Evolutionary conservation across 768 basidiomycete species (phyloP).

Genomic region (Panus rudis): DNA sequence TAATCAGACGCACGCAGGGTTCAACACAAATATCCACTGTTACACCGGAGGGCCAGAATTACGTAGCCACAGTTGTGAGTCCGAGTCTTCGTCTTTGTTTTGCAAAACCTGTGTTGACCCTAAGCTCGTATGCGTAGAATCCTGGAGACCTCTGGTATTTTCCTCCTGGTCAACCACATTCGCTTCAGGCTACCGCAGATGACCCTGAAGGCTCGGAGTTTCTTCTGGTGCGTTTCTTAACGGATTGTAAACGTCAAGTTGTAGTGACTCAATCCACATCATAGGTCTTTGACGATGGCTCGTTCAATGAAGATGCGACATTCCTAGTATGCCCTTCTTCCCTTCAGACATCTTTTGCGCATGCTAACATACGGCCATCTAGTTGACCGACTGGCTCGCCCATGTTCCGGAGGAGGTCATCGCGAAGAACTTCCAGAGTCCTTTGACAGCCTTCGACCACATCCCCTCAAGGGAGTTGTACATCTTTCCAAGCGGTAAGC

Average conservation of each 20-base stretch:
- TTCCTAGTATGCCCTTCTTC: constrained; percentile 23
- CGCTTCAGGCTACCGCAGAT: constrained; percentile 27
- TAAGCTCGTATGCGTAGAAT: constrained; percentile 8
- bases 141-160: constrained; percentile 30
- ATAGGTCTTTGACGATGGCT: constrained; percentile 34
- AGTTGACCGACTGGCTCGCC: constrained; percentile 27
- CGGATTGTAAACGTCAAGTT: too few species aligned
- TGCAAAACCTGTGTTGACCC: too few species aligned
- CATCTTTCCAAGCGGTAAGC: constrained; percentile 24
- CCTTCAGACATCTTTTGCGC: constrained; percentile 5
- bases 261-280: background rate
- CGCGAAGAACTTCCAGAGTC: constrained; percentile 28
- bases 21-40: constrained; percentile 17
- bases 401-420: constrained; percentile 31
- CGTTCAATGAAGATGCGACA: constrained; percentile 27
- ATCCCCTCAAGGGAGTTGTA: constrained; percentile 23
- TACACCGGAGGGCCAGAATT: constrained; percentile 20
- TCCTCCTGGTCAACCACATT: constrained; percentile 31
- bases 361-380: constrained; percentile 5
- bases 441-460: constrained; percentile 24
- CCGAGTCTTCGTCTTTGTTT: background rate
- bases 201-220: constrained; percentile 26
- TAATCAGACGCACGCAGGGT: constrained; percentile 6
- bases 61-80: constrained; percentile 16
- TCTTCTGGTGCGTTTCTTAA: constrained; percentile 19